phyloP scores from a whole-genome alignment of 345 rosid species.

The Lumnitzera littorea region DNA sequence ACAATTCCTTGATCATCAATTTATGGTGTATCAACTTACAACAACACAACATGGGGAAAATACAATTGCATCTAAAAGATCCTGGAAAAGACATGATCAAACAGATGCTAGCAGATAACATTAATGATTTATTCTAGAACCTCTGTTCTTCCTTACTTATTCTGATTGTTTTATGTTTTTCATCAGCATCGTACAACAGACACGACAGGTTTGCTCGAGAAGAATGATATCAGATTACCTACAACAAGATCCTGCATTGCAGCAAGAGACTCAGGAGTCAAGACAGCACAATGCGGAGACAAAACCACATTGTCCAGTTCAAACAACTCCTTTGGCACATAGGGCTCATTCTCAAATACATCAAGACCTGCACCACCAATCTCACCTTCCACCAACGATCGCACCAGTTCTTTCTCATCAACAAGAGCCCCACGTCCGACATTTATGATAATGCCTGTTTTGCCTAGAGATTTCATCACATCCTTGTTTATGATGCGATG shows the following conservation, averaged over 20 bases:
- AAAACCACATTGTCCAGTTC: slow-evolving; percentile 63
- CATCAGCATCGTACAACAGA: slow-evolving; percentile 11
- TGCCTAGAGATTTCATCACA: slow-evolving; percentile 37
- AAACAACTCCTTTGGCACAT: slow-evolving; percentile 41
- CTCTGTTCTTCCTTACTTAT: no score
- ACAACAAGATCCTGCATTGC: slow-evolving; percentile 26
- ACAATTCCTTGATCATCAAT: no score
- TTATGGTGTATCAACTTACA: no score
- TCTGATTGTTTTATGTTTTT: background rate
- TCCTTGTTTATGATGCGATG: slow-evolving; percentile 36
- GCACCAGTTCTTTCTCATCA: slow-evolving; percentile 59
- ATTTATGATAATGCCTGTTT: slow-evolving; percentile 39
- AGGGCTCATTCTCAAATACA: slow-evolving; percentile 73
- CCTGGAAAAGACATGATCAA: no score
- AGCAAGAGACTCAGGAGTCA: slow-evolving; percentile 46
- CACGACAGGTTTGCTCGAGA: slow-evolving; percentile 41
- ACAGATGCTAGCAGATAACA: no score
- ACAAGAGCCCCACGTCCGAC: slow-evolving; percentile 49
- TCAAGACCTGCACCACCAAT: slow-evolving; percentile 78
- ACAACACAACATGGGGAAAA: no score
- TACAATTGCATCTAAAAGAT: no score
- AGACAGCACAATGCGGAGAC: slow-evolving; percentile 49
- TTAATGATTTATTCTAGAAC: no score
- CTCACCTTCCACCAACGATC: slow-evolving; percentile 44
- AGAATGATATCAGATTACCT: slow-evolving; percentile 64